Evolutionary conservation across 2,329 filamentous ascomycete species (phyloP), one percentile per base, ranked within the genome.

Genomic region (Pyrenophora graminea): DNA sequence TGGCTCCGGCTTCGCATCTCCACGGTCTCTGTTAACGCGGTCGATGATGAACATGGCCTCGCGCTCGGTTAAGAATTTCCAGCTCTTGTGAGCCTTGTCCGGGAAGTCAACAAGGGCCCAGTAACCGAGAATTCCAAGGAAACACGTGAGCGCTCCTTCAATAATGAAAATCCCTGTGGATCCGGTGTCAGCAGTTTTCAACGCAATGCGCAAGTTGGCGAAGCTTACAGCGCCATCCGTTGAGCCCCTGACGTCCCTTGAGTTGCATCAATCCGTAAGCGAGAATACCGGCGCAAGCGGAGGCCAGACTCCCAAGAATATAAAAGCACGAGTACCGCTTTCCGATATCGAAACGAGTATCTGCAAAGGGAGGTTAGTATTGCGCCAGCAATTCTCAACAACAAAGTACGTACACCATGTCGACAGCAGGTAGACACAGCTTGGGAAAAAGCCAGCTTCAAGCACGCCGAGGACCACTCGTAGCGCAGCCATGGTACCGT

Each of bases 271-370:
- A 71, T 4, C 87, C 88, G 46, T 84, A 90, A 10, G 88, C 85
- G 1, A 91, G 77, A 39, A 91, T 85, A 48, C 87, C 86, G 0
- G 85, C 78, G 59, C 87, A 86, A 1, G 84, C 87, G 0, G 84
- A 81, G 0, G 87, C 85, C 5, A 87, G 77, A 55, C 82, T 86
- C 32, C 87, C 86, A 4, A 89, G 77, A 13, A 90, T 79, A 67
- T 89, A 90, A 63, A 90, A 90, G 19, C 81, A 69, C 0, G 85
- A 84, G 64, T 88, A 89, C 42, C 87, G 79, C 68, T 86, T 87
- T 43, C 87, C 86, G 15, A 90, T 79, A 71, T 90, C 86, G 60
- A 83, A 87, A 78, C 76, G 69, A 7, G 73, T 69, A 48, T 79
- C 55, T 57, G 23, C n/a, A 30, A 30, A 4, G n/a, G 15, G 10